Evolutionary conservation across 495 filamentous ascomycete species (phyloP).

Genomic region (Clohesyomyces aquaticus): DNA sequence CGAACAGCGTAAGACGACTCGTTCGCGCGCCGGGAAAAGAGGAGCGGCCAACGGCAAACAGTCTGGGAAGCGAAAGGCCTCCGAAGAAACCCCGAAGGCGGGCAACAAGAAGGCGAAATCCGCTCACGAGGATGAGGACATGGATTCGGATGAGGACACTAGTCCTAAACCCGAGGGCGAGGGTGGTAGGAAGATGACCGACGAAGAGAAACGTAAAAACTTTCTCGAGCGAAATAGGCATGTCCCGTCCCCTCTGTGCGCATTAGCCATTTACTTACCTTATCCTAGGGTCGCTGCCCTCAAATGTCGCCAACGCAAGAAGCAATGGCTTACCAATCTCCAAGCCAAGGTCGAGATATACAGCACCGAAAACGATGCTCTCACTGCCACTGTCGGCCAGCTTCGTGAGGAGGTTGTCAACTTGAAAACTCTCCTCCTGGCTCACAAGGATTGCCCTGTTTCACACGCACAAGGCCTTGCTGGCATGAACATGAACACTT

Average conservation of each 20-base stretch:
- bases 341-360: conserved; percentile 94
- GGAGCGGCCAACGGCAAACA: conserved; percentile 55
- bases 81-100: conserved; percentile 70
- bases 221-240: conserved; percentile 97
- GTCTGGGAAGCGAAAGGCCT: conserved; percentile 69
- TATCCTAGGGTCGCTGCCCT: conserved; percentile 81
- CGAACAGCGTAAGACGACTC: conserved; percentile 66
- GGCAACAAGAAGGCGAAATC: conserved; percentile 74
- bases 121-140: conserved; percentile 43
- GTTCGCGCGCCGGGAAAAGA: conserved; percentile 65
- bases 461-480: conserved; percentile 83
- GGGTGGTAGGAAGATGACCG: conserved; percentile 87
- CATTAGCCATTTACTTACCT: conserved; percentile 17
- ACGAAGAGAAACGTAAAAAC: conserved; percentile 98
- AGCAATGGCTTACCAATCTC: conserved; percentile 96
- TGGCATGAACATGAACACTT: conserved; percentile 66
- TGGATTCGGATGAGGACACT: conserved; percentile 56
- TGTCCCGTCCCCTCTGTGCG: conserved; percentile 44
- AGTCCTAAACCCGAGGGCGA: conserved; percentile 34
- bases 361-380: conserved; percentile 84
- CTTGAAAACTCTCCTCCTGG: conserved; percentile 88
- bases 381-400: conserved; percentile 78
- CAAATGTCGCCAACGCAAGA: conserved; percentile 97
- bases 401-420: conserved; percentile 94
- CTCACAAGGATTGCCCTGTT: conserved; percentile 96